Base-by-base conservation (phyloP, 108 stramenopile species). In the Asterionellopsis glacialis region DNA sequence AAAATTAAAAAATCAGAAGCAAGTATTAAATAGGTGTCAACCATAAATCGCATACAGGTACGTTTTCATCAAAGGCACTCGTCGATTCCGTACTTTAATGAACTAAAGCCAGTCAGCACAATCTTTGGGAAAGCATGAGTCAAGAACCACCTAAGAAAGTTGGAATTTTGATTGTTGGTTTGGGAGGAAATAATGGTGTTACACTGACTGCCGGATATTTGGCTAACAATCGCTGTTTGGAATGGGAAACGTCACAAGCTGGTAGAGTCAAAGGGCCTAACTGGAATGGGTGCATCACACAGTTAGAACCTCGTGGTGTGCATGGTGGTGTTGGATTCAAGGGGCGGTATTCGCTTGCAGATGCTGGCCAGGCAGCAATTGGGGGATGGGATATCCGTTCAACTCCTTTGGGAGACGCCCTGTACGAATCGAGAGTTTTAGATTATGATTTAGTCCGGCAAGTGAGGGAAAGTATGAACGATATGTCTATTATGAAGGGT, bases 111-210 rank as follows among this genome's bases (percentile, higher is more conserved):
- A 33, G 5, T 7, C 5, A 33, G 33, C n/a, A n/a, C n/a, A n/a
- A n/a, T n/a, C n/a, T 33, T 7, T 33, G 33, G 7, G 7, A 33
- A 33, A n/a, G n/a, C n/a, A 33, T 33, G 33, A 33, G 33, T 33
- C 33, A 33, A 33, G 33, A 33, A 33, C 2, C 58, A 38, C 23
- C 22, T 2, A 61, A 64, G 15, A 70, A 64, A 57, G 57, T 76
- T 25, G 91, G 88, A 59, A 79, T 88, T 42, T 82, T 93, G 52
- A 68, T 84, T 47, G 86, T 93, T 13, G 91, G 91, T 40, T 64
- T 93, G 25, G 88, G 87, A 21, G 91, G 91, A 16, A 84, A 82
- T 64, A 93, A 93, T 57, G 91, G 91, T 40, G 84, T 85, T 27
- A 90, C 88, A 48, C 61, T 88, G 41, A 57, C 86, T 45, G 91